Evolutionary conservation across 768 basidiomycete genomes (phyloP), one percentile per base, ranked within the genome.

Genomic region (Podaxis sp.): DNA sequence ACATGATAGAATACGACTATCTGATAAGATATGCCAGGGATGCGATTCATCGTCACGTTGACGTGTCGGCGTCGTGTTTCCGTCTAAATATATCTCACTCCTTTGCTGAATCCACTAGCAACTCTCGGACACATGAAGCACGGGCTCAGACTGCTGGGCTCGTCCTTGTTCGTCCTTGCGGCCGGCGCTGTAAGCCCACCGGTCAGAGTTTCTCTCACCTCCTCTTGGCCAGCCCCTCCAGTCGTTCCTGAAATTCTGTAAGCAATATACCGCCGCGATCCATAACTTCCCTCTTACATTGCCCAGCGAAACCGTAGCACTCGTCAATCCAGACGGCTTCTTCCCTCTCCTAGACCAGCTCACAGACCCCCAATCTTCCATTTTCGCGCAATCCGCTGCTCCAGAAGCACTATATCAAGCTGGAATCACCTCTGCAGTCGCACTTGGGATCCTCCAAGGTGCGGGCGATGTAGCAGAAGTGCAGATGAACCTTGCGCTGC

Each of bases 291-390:
- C 46, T 25, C 59, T 60, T 17, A 61, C 13, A 1, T 38, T 11
- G 29, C 40, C 5, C 69, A 98, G 96, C 41, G 96, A 99, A 75
- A 86, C 93, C 0, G 80, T 94, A 13, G 75, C 89, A 6, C 73
- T 88, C 50, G 92, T 96, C 71, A 84, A 88, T 55, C 84, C 90
- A 0, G 71, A 82, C 19, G 77, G 84, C 15, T 94, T 94, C 77
- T 94, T 96, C 72, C 85, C 88, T 5, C 77, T 93, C 17, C 79
- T 98, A 2, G 79, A 88, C 66, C 79, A 83, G 41, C 75, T 94
- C 3, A 83, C 87, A 7, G 75, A 85, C 65, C 80, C 82, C 12
- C 80, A 82, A 8, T 69, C 69, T 0, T 71, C 77, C 54, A 78
- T 73, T 1, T 64, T 70, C 0, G 65, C 77, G 7, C 64, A 74